Evolutionary conservation across 805 yeast genomes (phyloP), one percentile per base, ranked within the genome.

Genomic region (Brettanomyces custersianus): DNA sequence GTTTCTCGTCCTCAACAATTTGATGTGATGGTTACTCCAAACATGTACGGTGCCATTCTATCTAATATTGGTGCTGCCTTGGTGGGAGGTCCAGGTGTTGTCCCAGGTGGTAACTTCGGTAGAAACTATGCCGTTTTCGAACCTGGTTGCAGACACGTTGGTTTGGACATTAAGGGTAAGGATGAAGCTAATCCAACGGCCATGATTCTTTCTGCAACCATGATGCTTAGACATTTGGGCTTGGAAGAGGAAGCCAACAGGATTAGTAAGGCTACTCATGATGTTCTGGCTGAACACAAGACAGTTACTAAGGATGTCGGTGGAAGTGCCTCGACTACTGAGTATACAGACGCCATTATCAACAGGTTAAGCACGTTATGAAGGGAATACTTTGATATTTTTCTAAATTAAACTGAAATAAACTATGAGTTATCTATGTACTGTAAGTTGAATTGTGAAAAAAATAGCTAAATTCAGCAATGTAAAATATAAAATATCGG

Each of bases 71-170:
- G 97, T 70, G 95, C 97, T 49, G 98, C 92, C 46, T 73, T 71
- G 54, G 81, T 92, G 48, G 97, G 97, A 64, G 96, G 96, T 52
- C 96, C 97, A 60, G 97, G 97, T 65, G 72, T 90, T 54, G 95
- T 90, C 38, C 96, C 98, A 52, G 97, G 97, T 66, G 96, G 94
- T 56, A 86, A 87, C 73, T 88, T 84, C 49, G 98, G 98, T 66
- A 81, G 95, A 65, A 96, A 90, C 55, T 80, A 81, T 63, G 97
- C 97, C 39, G 94, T 90, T 43, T 90, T 92, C 65, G 98, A 90
- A 73, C 97, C 98, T 55, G 98, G 97, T 68, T 88, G 96, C 70
- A 84, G 98, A 75, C 97, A 88, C 71, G 97, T 88, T 55, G 97
- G 97, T 66, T 73, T 90, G 53, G 96, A 90, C 65, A 84, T 92